These are phyloP conservation scores for Proliferodiscus dingleyae DNA, from an alignment of 2,329 filamentous ascomycete genomes.

Conservation along the genomic window DNA sequence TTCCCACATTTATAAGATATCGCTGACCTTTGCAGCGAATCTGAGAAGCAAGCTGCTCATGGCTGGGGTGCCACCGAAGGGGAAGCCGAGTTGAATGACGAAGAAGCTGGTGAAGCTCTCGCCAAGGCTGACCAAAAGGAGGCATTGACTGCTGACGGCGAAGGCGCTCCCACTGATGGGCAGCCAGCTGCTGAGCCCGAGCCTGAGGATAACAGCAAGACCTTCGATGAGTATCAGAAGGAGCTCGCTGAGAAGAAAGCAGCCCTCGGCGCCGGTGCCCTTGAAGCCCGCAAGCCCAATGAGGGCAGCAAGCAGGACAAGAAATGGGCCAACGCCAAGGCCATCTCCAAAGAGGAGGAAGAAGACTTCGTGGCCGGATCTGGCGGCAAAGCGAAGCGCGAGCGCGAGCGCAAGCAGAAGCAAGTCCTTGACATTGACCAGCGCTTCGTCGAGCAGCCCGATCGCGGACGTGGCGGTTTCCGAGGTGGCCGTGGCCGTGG, in stretches of 20 bases:
- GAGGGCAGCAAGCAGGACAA: constrained; percentile 83
- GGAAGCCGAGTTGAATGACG: constrained; percentile 80
- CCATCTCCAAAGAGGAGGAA: constrained; percentile 56
- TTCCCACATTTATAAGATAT: not conserved
- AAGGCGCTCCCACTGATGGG: constrained; percentile 32
- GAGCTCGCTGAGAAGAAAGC: constrained; percentile 73
- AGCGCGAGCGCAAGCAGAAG: constrained; percentile 92
- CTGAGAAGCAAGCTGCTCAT: constrained; percentile 82
- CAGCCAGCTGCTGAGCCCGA: constrained; percentile 42
- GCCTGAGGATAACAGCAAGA: constrained; percentile 75
- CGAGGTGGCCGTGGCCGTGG: constrained; percentile 42
- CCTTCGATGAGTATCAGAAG: constrained; percentile 82
- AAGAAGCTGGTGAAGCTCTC: constrained; percentile 85
- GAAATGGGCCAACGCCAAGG: constrained; percentile 87
- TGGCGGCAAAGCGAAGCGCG: constrained; percentile 73
- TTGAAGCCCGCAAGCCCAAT: constrained; percentile 83
- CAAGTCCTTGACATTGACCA: constrained; percentile 83
- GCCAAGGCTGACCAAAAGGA: constrained; percentile 82
- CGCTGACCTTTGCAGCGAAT: constrained; percentile 50
- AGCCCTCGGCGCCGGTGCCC: constrained; percentile 57
- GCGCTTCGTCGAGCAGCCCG: constrained; percentile 69
- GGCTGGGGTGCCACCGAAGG: constrained; percentile 85
- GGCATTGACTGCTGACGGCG: constrained; percentile 47
- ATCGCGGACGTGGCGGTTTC: constrained; percentile 47
- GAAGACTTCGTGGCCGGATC: constrained; percentile 74